A percentile compares a stretch with the other conserved stretches of the same genome.
phyloP scores from a whole-genome alignment of 2,329 filamentous ascomycete genomes.

The Parafenestella ontariensis region DNA sequence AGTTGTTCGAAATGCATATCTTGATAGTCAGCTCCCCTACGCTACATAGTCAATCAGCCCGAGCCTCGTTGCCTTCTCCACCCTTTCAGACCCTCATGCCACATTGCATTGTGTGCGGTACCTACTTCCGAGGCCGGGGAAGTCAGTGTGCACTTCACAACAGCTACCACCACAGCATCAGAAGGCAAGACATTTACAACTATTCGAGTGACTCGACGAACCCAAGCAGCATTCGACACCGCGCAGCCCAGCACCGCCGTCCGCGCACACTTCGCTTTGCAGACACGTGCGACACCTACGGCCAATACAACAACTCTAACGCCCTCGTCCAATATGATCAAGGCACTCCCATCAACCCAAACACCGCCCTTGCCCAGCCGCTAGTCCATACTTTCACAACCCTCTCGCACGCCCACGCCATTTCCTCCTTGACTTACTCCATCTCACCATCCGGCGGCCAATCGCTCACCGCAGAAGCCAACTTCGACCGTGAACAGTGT shows the following conservation, averaged over 20 bases:
- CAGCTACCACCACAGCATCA: not conserved
- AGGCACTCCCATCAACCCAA: not conserved
- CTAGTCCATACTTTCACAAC: slow-evolving; percentile 16
- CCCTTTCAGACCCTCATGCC: slow-evolving; percentile 14
- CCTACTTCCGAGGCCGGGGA: slow-evolving; percentile 16
- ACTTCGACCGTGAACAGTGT: slow-evolving; percentile 32
- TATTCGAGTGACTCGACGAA: slow-evolving; percentile 13
- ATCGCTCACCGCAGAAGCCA: slow-evolving; percentile 21
- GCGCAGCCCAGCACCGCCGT: slow-evolving; percentile 1
- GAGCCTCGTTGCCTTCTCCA: not conserved
- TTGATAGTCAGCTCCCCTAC: not conserved
- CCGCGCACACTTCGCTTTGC: slow-evolving; percentile 1
- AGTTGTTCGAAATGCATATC: slow-evolving; percentile 1
- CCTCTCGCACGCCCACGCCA: slow-evolving; percentile 17
- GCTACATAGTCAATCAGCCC: not conserved
- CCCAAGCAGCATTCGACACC: slow-evolving; percentile 7
- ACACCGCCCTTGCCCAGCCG: not conserved
- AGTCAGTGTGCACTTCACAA: slow-evolving; percentile 20
- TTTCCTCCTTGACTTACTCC: slow-evolving; percentile 19
- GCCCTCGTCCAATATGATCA: slow-evolving; percentile 1
- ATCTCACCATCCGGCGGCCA: slow-evolving; percentile 13
- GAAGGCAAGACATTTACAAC: slow-evolving; percentile 1
- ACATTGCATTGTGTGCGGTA: slow-evolving; percentile 14
- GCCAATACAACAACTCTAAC: not conserved
- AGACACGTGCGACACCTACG: not conserved